phyloP scores from a whole-genome alignment of 2,329 filamentous ascomycete genomes.

The Hymenoscyphus occultus region DNA sequence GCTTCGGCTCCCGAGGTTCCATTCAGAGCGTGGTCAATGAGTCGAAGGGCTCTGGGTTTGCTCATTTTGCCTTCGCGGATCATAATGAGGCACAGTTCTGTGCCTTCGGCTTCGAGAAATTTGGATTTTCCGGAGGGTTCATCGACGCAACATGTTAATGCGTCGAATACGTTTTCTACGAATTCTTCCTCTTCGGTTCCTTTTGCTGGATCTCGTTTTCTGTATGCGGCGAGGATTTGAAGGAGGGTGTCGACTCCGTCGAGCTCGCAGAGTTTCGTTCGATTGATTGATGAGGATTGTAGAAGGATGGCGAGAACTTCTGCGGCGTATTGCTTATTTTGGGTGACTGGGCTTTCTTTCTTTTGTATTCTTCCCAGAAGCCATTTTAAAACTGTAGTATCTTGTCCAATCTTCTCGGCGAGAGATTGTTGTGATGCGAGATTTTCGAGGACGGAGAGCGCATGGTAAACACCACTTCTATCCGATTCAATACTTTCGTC shows the following conservation, averaged over 20 bases:
- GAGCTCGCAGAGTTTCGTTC: slow-evolving; percentile 57
- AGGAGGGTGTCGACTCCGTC: slow-evolving; percentile 78
- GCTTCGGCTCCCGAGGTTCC: slow-evolving; percentile 57
- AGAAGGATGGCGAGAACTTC: slow-evolving; percentile 88
- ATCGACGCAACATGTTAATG: slow-evolving; percentile 76
- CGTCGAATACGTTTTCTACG: slow-evolving; percentile 90
- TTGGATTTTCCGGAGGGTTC: slow-evolving; percentile 71
- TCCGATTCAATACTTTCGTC: slow-evolving; percentile 75
- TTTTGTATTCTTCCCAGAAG: slow-evolving; percentile 70
- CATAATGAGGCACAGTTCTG: slow-evolving; percentile 91
- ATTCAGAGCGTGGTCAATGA: slow-evolving; percentile 78
- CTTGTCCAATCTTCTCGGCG: slow-evolving; percentile 68
- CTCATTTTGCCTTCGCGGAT: slow-evolving; percentile 83
- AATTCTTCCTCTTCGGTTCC: slow-evolving; percentile 91
- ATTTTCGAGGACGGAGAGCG: slow-evolving; percentile 80
- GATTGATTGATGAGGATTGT: slow-evolving; percentile 68
- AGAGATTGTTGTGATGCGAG: slow-evolving; percentile 68
- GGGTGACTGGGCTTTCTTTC: slow-evolving; percentile 65
- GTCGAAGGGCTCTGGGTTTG: slow-evolving; percentile 71
- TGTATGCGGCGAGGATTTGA: slow-evolving; percentile 79
- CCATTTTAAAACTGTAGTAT: slow-evolving; percentile 71
- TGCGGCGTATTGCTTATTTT: slow-evolving; percentile 94
- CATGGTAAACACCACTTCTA: slow-evolving; percentile 81
- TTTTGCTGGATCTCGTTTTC: slow-evolving; percentile 79
- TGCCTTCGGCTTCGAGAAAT: slow-evolving; percentile 85